These are phyloP conservation scores for Phylloporus sp. DNA, from an alignment of 768 basidiomycete species.

Conservation along the genomic window DNA sequence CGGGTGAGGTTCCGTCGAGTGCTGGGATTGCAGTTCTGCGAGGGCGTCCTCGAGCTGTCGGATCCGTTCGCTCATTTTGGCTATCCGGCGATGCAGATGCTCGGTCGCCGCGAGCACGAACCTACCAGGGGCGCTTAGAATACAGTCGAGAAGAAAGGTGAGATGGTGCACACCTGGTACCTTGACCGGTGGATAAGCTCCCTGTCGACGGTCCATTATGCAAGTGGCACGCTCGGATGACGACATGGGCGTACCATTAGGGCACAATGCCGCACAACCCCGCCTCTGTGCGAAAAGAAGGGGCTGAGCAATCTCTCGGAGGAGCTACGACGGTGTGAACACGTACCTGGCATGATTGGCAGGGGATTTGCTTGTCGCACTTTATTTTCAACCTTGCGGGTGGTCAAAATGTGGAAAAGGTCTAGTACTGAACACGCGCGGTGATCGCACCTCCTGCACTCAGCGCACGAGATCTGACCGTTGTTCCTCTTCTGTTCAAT, in stretches of 20 bases:
- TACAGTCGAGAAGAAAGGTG: background rate
- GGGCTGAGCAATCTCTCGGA: background rate
- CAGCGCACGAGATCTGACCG: constrained; percentile 76
- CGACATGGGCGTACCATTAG: constrained; percentile 50
- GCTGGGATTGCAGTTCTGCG: constrained; percentile 43
- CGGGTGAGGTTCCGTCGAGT: constrained; percentile 55
- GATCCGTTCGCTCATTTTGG: constrained; percentile 50
- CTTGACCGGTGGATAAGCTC: constrained; percentile 75
- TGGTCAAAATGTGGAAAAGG: constrained; percentile 22
- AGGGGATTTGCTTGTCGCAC: constrained; percentile 79
- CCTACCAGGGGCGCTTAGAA: constrained; percentile 23
- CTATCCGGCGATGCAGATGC: constrained; percentile 57
- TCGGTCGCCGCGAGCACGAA: constrained; percentile 65
- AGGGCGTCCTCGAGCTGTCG: constrained; percentile 62
- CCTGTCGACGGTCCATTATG: constrained; percentile 35
- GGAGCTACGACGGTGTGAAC: background rate
- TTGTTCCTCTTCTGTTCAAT: constrained; percentile 71
- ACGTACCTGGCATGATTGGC: constrained; percentile 67
- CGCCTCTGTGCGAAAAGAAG: constrained; percentile 41
- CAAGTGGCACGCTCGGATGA: background rate
- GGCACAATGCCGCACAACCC: constrained; percentile 67
- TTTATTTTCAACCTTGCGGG: constrained; percentile 70
- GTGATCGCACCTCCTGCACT: constrained; percentile 75
- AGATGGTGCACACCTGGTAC: constrained; percentile 50
- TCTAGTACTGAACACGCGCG: constrained; percentile 32